phyloP scores from a whole-genome alignment of 2,329 filamentous ascomycete species.

The Colletotrichum acutatum region DNA sequence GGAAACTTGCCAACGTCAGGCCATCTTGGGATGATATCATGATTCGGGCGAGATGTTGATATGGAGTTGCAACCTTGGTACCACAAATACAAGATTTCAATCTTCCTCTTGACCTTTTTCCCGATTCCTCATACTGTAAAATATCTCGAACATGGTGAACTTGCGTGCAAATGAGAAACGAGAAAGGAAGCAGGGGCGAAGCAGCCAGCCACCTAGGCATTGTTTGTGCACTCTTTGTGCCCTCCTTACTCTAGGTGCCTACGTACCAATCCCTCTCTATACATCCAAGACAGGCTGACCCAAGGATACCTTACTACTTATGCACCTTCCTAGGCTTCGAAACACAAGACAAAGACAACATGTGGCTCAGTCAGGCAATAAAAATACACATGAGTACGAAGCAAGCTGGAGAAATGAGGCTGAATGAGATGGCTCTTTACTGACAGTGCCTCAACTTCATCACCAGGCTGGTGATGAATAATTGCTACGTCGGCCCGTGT shows the following conservation, averaged over 20 bases:
- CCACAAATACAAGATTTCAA: background rate
- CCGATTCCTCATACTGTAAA: background rate
- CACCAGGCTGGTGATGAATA: background rate
- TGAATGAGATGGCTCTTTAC: background rate
- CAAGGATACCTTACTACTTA: background rate
- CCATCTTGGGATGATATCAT: background rate
- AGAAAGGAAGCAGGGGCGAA: background rate
- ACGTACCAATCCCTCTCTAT: background rate
- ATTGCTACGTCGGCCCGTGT: background rate
- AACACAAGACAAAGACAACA: slow-evolving; percentile 11
- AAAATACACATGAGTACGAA: slow-evolving; percentile 5
- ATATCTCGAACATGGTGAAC: background rate
- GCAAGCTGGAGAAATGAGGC: background rate
- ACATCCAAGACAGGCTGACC: background rate
- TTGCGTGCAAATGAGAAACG: background rate
- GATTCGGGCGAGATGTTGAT: background rate
- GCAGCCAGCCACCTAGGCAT: background rate
- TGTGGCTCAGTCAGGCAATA: slow-evolving; percentile 4
- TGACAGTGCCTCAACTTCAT: background rate
- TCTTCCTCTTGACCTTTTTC: background rate
- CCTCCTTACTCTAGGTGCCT: too few species aligned
- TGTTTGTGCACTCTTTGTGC: slow-evolving; percentile 3
- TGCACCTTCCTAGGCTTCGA: background rate
- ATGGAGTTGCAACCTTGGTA: background rate
- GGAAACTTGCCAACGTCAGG: background rate